Evolutionary conservation across 768 basidiomycete species (phyloP), one percentile per base, ranked within the genome.

Genomic region (Bullera alba): DNA sequence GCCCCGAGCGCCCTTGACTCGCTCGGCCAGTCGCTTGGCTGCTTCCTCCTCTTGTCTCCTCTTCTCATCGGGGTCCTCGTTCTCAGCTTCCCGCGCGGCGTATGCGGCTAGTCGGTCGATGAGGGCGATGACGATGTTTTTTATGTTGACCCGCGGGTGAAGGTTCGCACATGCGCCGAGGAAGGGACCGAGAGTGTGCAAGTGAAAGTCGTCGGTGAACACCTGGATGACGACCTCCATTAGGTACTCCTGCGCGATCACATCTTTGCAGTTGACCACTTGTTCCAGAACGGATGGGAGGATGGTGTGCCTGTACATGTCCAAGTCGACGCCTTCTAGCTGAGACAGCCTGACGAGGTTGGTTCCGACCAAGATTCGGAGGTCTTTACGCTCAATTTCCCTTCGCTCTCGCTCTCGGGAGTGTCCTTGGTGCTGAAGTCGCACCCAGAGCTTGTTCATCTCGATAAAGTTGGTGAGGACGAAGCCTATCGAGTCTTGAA

Each of bases 171-270:
- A 95, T 0, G 95, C 90, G 7, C 87, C 86, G 22, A 97, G 81
- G 81, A 99, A 97, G 0, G 89, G 89, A 0, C 87, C 87, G n/a
- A 97, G 83, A 0, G 89, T 84, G 65, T 93, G 87, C 0, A 99
- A 80, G 66, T 99, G 95, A 75, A 97, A 97, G 69, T 97, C 93
- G 73, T 97, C 92, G 10, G 93, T 90, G 73, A 97, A 97, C 16
- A 99, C 93, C 79, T 99, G 95, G 59, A 99, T 99, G 54, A 99
- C 91, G 8, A 97, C 95, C 72, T 99, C 95, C 95, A 97, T 97
- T 39, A 97, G 73, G 72, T 99, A 99, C 70, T 97, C 95, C 71
- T 99, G 95, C 0, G 95, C 95, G 53, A 97, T 97, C 38, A 92
- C 86, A 68, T 99, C 95, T 71, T 95, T 93, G 75, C 95, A 97